Evolutionary conservation across 495 filamentous ascomycete genomes (phyloP), one percentile per base, ranked within the genome.

Genomic region (Terfezia claveryi): DNA sequence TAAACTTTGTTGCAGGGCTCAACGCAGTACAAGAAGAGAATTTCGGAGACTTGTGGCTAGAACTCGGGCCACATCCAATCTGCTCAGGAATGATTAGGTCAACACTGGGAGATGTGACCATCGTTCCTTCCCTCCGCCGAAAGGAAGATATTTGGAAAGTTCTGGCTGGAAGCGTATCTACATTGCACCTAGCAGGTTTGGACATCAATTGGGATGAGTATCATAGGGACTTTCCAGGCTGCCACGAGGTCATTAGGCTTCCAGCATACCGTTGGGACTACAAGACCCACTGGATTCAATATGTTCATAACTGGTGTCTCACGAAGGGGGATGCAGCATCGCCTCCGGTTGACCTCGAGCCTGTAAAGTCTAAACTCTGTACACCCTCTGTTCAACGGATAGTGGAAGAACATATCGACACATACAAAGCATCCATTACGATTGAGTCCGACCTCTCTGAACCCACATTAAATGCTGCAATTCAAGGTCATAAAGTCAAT

Each of bases 261-360:
- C 86, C 86, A 16, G 67, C 75, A 4, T 93, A 93, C 62, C 76
- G 75, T 10, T 93, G 80, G 69, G 82, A 91, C 56, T 67, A 79
- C 37, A 88, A 87, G 72, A 80, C 82, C 59, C 86, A 87, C 67
- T 91, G 86, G 86, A 76, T 88, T 20, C 72, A 80, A 46, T 10
- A 65, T 64, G 49, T 65, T 55, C 44, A 58, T 53, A 16, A 55
- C 38, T 55, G 53, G 53, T 55, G 37, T 49, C 41, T 55, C 9
- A 23, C 23, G 10, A 53, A 53, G 16, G 51, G 51, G 12, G 51
- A 53, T 9, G 50, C 57, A 7, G 27, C 4, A 2, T 50, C 58
- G 37, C 37, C 52, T 23, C 14, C 9, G 14, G 44, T 49, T 49
- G 14, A 20, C 14, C 14, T 9, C 44, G 44, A 49, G 44, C 14